A percentile compares a stretch with the other conserved stretches of the same genome.
phyloP scores from a whole-genome alignment of 140 eudicot species.

The Stevia rebaudiana region DNA sequence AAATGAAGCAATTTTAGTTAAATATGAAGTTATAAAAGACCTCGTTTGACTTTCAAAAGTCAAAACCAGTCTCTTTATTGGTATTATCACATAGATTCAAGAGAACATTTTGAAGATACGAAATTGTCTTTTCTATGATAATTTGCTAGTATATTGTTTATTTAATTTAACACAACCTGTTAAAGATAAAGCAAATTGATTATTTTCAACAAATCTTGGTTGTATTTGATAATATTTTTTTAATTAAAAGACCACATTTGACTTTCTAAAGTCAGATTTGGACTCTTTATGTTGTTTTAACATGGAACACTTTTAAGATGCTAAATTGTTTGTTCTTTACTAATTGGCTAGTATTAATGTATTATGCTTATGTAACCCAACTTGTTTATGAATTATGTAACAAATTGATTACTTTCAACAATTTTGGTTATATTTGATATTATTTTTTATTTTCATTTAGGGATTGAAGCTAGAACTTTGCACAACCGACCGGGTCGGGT shows the following conservation, averaged over 20 bases:
- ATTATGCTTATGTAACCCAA: constrained; percentile 1
- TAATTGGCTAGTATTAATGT: too few species aligned
- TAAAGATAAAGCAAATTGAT: too few species aligned
- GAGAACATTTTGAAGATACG: constrained; percentile 1
- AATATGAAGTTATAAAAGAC: constrained; percentile 6
- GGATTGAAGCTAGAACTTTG: constrained; percentile 92
- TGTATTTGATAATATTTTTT: too few species aligned
- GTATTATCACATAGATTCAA: too few species aligned
- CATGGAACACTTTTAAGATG: constrained; percentile 4
- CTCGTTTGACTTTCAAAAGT: constrained; percentile 3
- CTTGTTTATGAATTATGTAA: constrained; percentile 13
- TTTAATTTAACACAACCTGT: too few species aligned
- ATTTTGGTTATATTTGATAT: neutral
- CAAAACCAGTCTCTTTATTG: neutral
- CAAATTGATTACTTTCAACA: neutral
- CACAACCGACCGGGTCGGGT: constrained; percentile 84
- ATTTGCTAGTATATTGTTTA: too few species aligned
- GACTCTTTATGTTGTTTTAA: too few species aligned
- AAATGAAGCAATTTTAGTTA: neutral
- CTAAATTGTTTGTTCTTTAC: neutral
- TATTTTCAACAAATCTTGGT: too few species aligned
- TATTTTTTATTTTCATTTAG: constrained; percentile 28
- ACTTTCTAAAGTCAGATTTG: too few species aligned
- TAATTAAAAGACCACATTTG: too few species aligned
- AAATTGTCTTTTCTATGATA: neutral